Evolutionary conservation across 768 basidiomycete species (phyloP).

Genomic region (Lanmaoa pseudosensibilis): DNA sequence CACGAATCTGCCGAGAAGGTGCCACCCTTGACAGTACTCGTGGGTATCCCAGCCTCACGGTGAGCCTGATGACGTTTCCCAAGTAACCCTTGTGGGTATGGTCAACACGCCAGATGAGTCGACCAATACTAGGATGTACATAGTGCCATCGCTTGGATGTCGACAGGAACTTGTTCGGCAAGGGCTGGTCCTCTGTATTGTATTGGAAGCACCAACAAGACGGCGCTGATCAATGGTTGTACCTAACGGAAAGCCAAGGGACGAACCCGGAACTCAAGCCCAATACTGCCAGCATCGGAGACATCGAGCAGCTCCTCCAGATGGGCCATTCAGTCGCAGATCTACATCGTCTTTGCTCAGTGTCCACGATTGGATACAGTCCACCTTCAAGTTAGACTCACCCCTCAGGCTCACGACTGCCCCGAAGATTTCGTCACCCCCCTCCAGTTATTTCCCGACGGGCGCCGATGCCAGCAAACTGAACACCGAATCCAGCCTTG

Average conservation of each 20-base stretch:
- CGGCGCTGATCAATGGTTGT: neutral
- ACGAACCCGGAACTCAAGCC: conserved; percentile 86
- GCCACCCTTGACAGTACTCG: conserved; percentile 32
- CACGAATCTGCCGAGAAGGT: conserved; percentile 16
- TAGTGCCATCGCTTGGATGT: conserved; percentile 69
- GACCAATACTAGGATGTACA: no score
- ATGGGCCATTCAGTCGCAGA: conserved; percentile 79
- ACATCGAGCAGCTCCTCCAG: conserved; percentile 81
- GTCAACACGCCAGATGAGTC: no score
- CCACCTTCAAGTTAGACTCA: no score
- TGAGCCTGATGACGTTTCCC: conserved; percentile 21
- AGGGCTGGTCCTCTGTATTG: conserved; percentile 85
- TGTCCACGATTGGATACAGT: conserved; percentile 91
- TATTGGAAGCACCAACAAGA: conserved; percentile 44
- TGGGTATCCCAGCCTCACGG: conserved; percentile 21
- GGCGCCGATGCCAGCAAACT: conserved; percentile 90
- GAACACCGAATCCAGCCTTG: conserved; percentile 83
- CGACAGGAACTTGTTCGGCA: conserved; percentile 55
- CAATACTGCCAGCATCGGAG: conserved; percentile 80
- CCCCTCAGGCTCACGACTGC: conserved; percentile 85
- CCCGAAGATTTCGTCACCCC: conserved; percentile 74
- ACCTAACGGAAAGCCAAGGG: neutral
- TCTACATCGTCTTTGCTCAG: no score
- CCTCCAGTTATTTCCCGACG: conserved; percentile 53
- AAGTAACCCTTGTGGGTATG: conserved; percentile 19